phyloP scores from a whole-genome alignment of 164 flowering plant species.

The Vitis amurensis region DNA sequence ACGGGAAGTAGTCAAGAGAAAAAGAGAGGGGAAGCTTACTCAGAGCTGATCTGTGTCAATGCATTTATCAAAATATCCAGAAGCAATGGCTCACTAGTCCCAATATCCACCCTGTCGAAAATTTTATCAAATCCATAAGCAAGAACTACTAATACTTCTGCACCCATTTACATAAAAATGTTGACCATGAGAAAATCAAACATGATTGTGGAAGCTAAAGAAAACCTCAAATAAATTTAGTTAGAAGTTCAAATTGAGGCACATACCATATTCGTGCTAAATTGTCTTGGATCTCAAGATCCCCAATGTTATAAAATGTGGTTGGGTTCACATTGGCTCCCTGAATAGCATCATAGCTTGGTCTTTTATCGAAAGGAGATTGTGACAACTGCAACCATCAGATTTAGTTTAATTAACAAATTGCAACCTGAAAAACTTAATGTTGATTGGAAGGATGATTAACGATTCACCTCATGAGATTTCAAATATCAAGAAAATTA shows the following conservation, averaged over 20 bases:
- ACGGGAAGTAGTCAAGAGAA: not conserved
- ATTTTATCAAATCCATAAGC: conserved; percentile 12
- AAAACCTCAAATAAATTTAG: not conserved
- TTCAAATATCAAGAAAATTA: not conserved
- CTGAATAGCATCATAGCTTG: conserved; percentile 83
- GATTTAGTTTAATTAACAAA: not conserved
- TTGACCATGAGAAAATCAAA: not conserved
- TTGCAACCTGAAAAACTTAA: too few species aligned
- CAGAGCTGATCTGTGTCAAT: conserved; percentile 85
- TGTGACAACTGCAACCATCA: conserved; percentile 73
- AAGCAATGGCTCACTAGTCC: conserved; percentile 71
- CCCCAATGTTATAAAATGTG: conserved; percentile 91
- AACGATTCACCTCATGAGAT: too few species aligned
- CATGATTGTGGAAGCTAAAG: not conserved
- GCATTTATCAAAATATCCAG: conserved; percentile 82
- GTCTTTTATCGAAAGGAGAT: conserved; percentile 73
- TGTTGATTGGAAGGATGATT: too few species aligned
- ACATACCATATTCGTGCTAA: conserved; percentile 85
- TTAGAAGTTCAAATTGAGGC: not conserved
- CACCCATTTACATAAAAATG: not conserved
- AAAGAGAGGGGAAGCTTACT: conserved; percentile 49
- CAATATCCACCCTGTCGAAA: conserved; percentile 79
- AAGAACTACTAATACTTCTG: not conserved
- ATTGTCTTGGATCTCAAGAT: conserved; percentile 91
- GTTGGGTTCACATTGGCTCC: conserved; percentile 88